Conservation (phyloP, 306 rosid species). For the Inga laurina region DNA sequence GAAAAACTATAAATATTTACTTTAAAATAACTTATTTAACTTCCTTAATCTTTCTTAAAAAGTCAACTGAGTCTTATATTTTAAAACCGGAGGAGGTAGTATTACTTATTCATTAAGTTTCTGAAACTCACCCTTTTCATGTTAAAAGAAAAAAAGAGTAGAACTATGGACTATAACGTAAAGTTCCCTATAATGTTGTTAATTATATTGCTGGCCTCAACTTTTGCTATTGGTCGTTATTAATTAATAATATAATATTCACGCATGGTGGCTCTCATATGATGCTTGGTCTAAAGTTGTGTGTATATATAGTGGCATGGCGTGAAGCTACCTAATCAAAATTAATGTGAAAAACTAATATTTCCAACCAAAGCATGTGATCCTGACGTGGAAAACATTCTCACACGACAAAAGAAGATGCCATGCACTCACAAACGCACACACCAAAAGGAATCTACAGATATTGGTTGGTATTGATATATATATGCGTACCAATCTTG, state of each 20-base stretch:
- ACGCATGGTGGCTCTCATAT: not conserved
- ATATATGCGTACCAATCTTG: not conserved
- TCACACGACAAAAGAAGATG: not conserved
- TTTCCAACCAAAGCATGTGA: not conserved
- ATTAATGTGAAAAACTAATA: not conserved
- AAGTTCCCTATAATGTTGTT: not conserved
- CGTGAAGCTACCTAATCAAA: not conserved
- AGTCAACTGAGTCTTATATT: too few species aligned
- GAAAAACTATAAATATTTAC: too few species aligned
- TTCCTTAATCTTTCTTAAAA: too few species aligned
- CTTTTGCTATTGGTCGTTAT: not conserved
- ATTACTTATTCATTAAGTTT: not conserved
- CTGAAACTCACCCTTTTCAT: not conserved
- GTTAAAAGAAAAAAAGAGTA: not conserved
- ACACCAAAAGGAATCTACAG: not conserved
- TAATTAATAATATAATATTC: not conserved
- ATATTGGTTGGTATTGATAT: not conserved
- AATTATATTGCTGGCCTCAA: not conserved
- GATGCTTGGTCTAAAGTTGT: not conserved
- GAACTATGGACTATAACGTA: not conserved
- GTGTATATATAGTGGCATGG: not conserved
- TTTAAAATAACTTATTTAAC: too few species aligned
- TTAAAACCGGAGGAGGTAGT: accelerated
- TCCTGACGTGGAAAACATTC: not conserved
- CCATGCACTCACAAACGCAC: not conserved